These are phyloP conservation scores for Suhomyces faveliae DNA, from an alignment of 805 yeast species.

Conservation along the genomic window DNA sequence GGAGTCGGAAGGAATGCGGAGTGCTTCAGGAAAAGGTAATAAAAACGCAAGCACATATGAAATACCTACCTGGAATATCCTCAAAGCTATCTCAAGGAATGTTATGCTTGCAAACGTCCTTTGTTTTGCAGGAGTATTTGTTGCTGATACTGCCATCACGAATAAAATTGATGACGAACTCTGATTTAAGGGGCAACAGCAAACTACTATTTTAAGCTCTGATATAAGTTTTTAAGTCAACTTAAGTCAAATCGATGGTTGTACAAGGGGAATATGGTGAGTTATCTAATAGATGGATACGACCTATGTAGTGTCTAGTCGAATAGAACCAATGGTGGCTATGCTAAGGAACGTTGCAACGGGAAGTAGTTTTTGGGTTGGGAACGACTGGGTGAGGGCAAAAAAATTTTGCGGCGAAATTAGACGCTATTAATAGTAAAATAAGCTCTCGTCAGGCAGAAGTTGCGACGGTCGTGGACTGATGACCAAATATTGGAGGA, in stretches of 20 bases:
- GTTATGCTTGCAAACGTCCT: constrained; percentile 8
- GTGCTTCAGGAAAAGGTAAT: constrained; percentile 2
- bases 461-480: background rate
- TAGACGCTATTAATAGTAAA: background rate
- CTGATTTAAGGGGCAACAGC: background rate
- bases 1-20: constrained; percentile 5
- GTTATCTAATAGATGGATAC: background rate
- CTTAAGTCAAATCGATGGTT: background rate
- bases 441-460: background rate
- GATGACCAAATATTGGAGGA: background rate
- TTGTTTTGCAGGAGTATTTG: background rate
- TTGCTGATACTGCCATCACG: background rate
- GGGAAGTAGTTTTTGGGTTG: background rate
- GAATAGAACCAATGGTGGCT: background rate
- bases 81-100: constrained; percentile 8
- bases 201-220: background rate
- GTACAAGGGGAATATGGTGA: background rate
- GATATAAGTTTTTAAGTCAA: background rate
- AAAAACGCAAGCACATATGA: constrained; percentile 5
- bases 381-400: background rate
- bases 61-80: constrained; percentile 8
- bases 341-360: background rate
- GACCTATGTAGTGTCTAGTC: background rate
- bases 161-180: background rate
- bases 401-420: background rate